These are phyloP conservation scores for Telopea speciosissima DNA, from an alignment of 177 flowering plant genomes.

Conservation along the genomic window DNA sequence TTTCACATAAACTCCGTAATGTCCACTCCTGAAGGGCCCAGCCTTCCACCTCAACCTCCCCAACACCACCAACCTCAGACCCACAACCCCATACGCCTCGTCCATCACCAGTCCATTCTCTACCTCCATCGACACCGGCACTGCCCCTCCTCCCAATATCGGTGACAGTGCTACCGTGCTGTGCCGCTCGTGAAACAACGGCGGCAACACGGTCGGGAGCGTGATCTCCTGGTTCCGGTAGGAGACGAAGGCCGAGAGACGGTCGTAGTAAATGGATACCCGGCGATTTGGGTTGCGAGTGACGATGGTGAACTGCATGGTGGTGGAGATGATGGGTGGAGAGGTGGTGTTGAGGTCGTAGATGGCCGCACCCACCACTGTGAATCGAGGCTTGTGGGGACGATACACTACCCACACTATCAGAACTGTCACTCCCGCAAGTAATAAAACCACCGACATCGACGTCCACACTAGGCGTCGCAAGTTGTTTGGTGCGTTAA, in stretches of 20 bases:
- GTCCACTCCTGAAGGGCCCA: constrained; percentile 41
- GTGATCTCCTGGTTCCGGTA: constrained; percentile 63
- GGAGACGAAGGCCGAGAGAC: constrained; percentile 41
- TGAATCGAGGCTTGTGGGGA: constrained; percentile 63
- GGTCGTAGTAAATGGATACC: constrained; percentile 50
- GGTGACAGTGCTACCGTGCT: constrained; percentile 66
- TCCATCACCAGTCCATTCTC: constrained; percentile 48
- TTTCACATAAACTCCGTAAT: constrained; percentile 44
- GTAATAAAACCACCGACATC: constrained; percentile 43
- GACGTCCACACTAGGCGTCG: constrained; percentile 10
- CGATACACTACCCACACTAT: constrained; percentile 64
- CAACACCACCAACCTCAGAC: constrained; percentile 48
- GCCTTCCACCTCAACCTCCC: constrained; percentile 72
- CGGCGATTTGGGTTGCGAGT: constrained; percentile 67
- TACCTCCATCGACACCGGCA: constrained; percentile 59
- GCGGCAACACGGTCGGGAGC: constrained; percentile 44
- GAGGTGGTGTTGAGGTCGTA: constrained; percentile 55
- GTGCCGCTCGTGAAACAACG: constrained; percentile 37
- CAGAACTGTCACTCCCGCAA: constrained; percentile 51
- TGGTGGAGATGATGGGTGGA: constrained; percentile 42
- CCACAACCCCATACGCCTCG: constrained; percentile 58
- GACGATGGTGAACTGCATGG: constrained; percentile 70
- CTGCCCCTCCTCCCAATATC: constrained; percentile 44
- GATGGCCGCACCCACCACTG: constrained; percentile 51
- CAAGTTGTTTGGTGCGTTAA: neutral